These are phyloP conservation scores for Xylaria hypoxylon DNA, from an alignment of 2,329 filamentous ascomycete species.

Conservation along the genomic window DNA sequence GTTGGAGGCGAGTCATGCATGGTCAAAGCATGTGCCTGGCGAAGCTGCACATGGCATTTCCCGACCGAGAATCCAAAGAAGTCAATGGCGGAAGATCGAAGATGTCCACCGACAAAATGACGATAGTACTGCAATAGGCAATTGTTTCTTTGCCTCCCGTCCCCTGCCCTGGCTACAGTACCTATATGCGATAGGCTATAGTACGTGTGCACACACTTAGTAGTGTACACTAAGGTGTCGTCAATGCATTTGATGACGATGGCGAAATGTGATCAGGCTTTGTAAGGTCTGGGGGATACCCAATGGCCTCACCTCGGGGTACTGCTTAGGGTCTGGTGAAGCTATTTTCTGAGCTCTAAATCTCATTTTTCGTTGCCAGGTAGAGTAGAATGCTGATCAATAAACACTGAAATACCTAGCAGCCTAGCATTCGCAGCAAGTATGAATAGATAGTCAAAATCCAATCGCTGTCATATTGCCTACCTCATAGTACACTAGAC, in stretches of 20 bases:
- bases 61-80: slow-evolving; percentile 14
- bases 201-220: too few relatives aligned
- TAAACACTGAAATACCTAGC: too few relatives aligned
- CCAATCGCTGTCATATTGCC: slow-evolving; percentile 4
- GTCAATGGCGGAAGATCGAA: slow-evolving; percentile 20
- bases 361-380: not conserved
- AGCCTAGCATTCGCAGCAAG: too few relatives aligned
- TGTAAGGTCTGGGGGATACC: slow-evolving; percentile 19
- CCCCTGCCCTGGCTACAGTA: slow-evolving; percentile 9
- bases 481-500: too few relatives aligned
- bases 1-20: slow-evolving; percentile 28
- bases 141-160: not conserved
- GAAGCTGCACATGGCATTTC: slow-evolving; percentile 34
- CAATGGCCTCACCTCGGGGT: slow-evolving; percentile 26
- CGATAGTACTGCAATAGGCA: slow-evolving; percentile 5
- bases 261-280: slow-evolving; percentile 31
- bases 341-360: too few relatives aligned
- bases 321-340: slow-evolving; percentile 10
- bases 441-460: too few relatives aligned
- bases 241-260: slow-evolving; percentile 21
- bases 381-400: too few relatives aligned
- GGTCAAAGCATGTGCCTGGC: slow-evolving; percentile 33
- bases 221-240: slow-evolving; percentile 6
- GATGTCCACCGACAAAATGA: slow-evolving; percentile 24
- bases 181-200: too few relatives aligned